These are phyloP conservation scores for Pythium sukuiense DNA, from an alignment of 352 stramenopile genomes.

Conservation along the genomic window DNA sequence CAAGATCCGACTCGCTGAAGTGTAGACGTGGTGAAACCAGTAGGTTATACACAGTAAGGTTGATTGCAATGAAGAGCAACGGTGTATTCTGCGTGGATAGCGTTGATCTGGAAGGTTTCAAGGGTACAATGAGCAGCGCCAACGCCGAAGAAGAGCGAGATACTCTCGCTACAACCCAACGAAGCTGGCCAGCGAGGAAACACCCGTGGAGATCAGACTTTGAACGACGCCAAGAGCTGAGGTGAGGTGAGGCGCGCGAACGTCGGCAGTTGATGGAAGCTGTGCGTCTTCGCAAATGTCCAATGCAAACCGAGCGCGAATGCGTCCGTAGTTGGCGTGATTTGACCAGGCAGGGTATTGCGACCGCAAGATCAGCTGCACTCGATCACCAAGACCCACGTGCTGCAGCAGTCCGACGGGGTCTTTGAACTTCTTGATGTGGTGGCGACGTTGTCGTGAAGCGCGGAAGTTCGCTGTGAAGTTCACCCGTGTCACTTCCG, in stretches of 20 bases:
- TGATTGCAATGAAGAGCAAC: too few species aligned
- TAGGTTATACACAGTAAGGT: too few species aligned
- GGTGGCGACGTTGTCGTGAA: conserved; percentile 43
- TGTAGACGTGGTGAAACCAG: conserved; percentile 2
- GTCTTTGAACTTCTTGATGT: conserved; percentile 50
- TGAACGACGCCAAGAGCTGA: background rate
- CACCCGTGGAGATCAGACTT: background rate
- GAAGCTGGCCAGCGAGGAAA: background rate
- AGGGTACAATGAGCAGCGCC: too few species aligned
- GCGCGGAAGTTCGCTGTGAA: conserved; percentile 62
- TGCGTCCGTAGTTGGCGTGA: conserved; percentile 47
- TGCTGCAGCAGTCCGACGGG: conserved; percentile 34
- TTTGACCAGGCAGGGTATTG: conserved; percentile 68
- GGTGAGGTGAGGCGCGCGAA: background rate
- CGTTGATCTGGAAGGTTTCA: too few species aligned
- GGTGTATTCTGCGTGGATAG: too few species aligned
- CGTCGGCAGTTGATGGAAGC: conserved; percentile 1
- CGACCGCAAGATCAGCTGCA: conserved; percentile 61
- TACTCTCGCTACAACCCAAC: background rate
- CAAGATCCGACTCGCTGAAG: conserved; percentile 24
- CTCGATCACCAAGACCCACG: conserved; percentile 41
- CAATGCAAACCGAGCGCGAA: conserved; percentile 38
- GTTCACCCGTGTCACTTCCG: conserved; percentile 29
- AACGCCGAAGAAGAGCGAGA: too few species aligned
- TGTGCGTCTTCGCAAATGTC: conserved; percentile 19